Conservation (phyloP, 2,329 filamentous ascomycete genomes). For the Monosporascus sp. region DNA sequence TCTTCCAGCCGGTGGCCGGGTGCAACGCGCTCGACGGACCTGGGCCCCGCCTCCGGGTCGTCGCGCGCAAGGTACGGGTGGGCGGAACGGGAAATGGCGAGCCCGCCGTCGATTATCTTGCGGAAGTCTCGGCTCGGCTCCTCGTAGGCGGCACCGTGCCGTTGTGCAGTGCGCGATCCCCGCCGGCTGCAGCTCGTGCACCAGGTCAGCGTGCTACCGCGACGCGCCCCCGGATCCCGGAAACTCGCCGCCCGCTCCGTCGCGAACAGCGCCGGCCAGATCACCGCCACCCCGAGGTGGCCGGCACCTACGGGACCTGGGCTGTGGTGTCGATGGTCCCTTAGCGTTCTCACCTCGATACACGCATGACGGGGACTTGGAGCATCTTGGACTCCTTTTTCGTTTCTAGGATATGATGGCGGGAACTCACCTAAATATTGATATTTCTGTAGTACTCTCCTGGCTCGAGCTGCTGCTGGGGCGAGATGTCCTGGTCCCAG, state of each 20-base stretch:
- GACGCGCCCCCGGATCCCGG: slow-evolving; percentile 63
- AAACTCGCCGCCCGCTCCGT: slow-evolving; percentile 58
- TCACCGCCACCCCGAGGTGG: slow-evolving; percentile 57
- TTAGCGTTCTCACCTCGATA: neutral
- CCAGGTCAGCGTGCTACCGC: slow-evolving; percentile 65
- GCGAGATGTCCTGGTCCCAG: slow-evolving; percentile 55
- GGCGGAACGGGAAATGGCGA: slow-evolving; percentile 60
- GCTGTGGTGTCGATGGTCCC: slow-evolving; percentile 33
- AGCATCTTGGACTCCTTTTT: too few relatives aligned
- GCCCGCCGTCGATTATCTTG: slow-evolving; percentile 61
- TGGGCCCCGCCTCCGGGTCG: slow-evolving; percentile 55
- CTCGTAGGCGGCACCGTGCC: slow-evolving; percentile 66
- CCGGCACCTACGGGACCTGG: slow-evolving; percentile 66
- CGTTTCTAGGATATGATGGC: neutral
- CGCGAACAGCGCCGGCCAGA: slow-evolving; percentile 65
- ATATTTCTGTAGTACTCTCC: slow-evolving; percentile 61
- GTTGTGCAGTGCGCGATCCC: slow-evolving; percentile 67
- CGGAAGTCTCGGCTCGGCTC: slow-evolving; percentile 68
- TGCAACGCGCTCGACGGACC: slow-evolving; percentile 63
- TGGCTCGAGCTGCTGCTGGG: slow-evolving; percentile 58
- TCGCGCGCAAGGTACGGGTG: slow-evolving; percentile 64
- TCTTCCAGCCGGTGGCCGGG: slow-evolving; percentile 70
- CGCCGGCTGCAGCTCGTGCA: slow-evolving; percentile 65
- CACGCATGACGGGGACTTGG: too few relatives aligned
- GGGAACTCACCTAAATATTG: slow-evolving; percentile 58